Base-by-base conservation (phyloP, 345 rosid genomes). In the Mercurialis annua region DNA sequence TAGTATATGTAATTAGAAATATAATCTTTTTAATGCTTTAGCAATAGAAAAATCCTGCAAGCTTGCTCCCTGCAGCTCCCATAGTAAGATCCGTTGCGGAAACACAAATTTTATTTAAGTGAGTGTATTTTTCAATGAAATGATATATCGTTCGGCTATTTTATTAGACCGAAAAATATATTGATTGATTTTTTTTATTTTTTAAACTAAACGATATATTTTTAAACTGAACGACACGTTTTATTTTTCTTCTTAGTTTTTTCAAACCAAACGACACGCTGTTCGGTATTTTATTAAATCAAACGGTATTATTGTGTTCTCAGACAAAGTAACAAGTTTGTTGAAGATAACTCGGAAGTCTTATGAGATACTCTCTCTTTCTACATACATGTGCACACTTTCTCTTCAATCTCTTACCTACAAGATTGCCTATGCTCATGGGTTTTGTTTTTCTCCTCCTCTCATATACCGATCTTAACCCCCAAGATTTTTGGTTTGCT, bases 401-500 rank as follows among this genome's bases (percentile, higher is more conserved):
- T 59, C 64, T 57, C 66, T 33, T 18, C 50, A n/a, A 27, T 70
- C 58, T 62, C 36, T 48, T 17, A 40, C 56, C 75, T 62, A 30
- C 72, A 75, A 81, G 48, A 26, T 56, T 77, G 78, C 70, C 83
- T 74, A 53, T 15, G 56, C 66, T 73, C 36, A 8, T 53, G 83
- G 78, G 56, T 76, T n/a, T 76, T 73, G 76, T 67, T 72, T 65
- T 30, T 56, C 58, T 70, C 44, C 17, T 65, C 51, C 70, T 27
- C 17, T 10, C 20, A 56, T 31, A 20, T 59, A 12, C 34, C 47
- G 40, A 73, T 73, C 53, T 69, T 69, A 46, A 18, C 48, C 66
- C 15, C 49, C 70, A 77, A 82, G 77, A 80, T 80, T 73, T 68
- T 68, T 59, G 78, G 71, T 72, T 36, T 74, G 49, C 69, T 46